These are phyloP conservation scores for Pelargonium nanum DNA, from an alignment of 345 rosid genomes.

Conservation along the genomic window DNA sequence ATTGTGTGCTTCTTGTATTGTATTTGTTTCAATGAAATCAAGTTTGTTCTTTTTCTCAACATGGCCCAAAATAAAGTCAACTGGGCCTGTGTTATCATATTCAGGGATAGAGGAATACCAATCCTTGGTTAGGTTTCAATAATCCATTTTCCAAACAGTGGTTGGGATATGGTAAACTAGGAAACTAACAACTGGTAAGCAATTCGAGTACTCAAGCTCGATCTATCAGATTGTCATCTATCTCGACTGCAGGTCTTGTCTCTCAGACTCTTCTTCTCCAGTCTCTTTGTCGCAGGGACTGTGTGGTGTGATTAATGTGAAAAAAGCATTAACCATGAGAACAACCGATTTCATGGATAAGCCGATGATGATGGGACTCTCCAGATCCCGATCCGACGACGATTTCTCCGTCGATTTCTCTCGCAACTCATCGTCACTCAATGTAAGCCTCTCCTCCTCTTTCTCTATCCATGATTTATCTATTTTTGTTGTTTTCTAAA, in stretches of 20 bases:
- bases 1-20: not conserved
- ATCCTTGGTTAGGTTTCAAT: not conserved
- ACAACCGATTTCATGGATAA: slow-evolving; percentile 30
- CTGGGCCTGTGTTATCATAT: too few species aligned
- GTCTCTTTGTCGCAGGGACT: not conserved
- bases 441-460: slow-evolving; percentile 9
- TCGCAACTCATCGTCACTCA: slow-evolving; percentile 12
- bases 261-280: not conserved
- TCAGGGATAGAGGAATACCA: too few species aligned
- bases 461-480: slow-evolving; percentile 14
- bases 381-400: slow-evolving; percentile 15
- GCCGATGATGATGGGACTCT: slow-evolving; percentile 19
- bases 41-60: not conserved
- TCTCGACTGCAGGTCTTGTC: not conserved
- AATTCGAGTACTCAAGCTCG: not conserved
- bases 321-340: slow-evolving; percentile 9
- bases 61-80: too few species aligned
- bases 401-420: slow-evolving; percentile 17
- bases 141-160: not conserved
- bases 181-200: too few species aligned
- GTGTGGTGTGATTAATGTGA: too few species aligned
- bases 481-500: not conserved
- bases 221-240: too few species aligned
- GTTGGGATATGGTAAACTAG: not conserved
- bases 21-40: not conserved